Evolutionary conservation across 371 early-diverging fungal genomes (phyloP), one percentile per base, ranked within the genome.

Genomic region (Nematocida ironsii): DNA sequence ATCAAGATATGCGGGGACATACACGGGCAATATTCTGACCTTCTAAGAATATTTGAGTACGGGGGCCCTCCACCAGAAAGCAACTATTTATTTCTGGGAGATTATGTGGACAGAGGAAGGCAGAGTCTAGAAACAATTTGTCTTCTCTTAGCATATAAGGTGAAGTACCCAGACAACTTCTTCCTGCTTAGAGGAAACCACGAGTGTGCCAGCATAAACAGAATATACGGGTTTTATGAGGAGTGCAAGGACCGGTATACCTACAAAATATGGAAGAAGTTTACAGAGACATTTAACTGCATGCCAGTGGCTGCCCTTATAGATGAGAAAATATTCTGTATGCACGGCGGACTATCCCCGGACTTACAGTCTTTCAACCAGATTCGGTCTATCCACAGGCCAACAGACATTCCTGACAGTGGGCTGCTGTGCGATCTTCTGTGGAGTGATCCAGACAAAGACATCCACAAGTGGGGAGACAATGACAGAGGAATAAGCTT

Each of bases 371-470:
- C 95, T 13, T 88, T 99, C 48, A 97, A 98, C 89, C 94, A 97
- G 82, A 94, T 99, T 82, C 91, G 95, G 67, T 89, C 92, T 4
- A 90, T 99, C 72, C 94, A 96, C 87, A 91, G 98, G 73, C 91
- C 94, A 82, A 94, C 95, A 87, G 98, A 99, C 88, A 93, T 97
- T 56, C 98, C 99, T 40, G 96, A 96, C 84, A 94, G 95, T 84
- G 99, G 99, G 47, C 92, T 94, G 13, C 95, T 97, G 92, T 94
- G 95, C 42, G 99, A 98, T 84, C 85, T 98, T 72, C 88, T 98
- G 45, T 98, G 99, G 99, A 94, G 94, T 25, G 99, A 98, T 89
- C 99, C 99, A 16, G 97, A 97, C 83, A 95, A 95, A 84, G 70
- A 56, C 1, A 92, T 95, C 84, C 91, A 92, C 47, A 92, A 92